Conservation (phyloP, 2,329 filamentous ascomycete species). For the Diatrype stigma region DNA sequence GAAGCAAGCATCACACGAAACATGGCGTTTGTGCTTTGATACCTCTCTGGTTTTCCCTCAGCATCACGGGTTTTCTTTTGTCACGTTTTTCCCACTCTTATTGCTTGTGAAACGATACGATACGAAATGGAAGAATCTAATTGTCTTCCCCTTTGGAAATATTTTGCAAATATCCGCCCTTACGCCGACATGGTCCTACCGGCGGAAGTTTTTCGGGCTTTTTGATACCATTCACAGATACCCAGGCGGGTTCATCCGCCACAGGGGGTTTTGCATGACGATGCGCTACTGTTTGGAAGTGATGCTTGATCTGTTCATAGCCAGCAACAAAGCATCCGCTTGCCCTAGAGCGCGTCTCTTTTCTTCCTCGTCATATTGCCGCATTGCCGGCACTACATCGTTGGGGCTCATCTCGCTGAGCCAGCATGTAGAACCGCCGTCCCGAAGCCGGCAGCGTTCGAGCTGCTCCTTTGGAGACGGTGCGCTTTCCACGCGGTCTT, state of each 20-base stretch:
- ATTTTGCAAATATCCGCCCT: background rate
- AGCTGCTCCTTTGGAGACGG: background rate
- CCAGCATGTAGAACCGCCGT: background rate
- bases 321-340: background rate
- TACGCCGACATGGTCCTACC: background rate
- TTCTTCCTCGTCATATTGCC: background rate
- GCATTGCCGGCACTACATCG: background rate
- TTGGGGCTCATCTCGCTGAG: background rate
- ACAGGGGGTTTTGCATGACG: background rate
- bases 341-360: background rate
- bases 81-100: slow-evolving; percentile 5
- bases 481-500: background rate
- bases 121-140: background rate
- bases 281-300: background rate
- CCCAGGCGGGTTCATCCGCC: background rate
- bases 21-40: slow-evolving; percentile 34
- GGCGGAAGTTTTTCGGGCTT: background rate
- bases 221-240: background rate
- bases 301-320: background rate
- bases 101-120: background rate
- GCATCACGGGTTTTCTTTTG: slow-evolving; percentile 31
- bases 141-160: background rate
- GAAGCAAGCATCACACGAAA: slow-evolving; percentile 34
- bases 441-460: background rate
- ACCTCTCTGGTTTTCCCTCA: slow-evolving; percentile 30